Evolutionary conservation across 164 flowering plant genomes (phyloP), one percentile per base, ranked within the genome.

Genomic region (Tetracentron sinense): DNA sequence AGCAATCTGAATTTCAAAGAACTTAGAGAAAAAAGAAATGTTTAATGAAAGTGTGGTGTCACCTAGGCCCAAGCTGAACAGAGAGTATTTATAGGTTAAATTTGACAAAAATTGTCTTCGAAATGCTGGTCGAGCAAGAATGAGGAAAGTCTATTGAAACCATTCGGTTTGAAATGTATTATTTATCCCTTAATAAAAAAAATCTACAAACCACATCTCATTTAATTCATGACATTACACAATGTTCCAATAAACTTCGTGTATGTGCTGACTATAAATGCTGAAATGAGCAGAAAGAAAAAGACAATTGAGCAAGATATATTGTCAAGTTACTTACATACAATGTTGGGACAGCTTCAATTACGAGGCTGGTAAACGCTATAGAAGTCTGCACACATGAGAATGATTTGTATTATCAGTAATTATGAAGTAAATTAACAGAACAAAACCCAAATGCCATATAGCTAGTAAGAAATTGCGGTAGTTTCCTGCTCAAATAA

Each of bases 301-400:
- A n/a, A 56, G 22, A 65, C 27, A 27, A 5, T 17, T 51, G 28
- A 67, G 42, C 48, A 68, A 56, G 21, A 20, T 6, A 15, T 7
- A 53, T 0, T 7, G 2, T 53, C 30, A 26, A 26, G 15, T 14
- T 27, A 75, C 92, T 90, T 74, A 90, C 97, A 77, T 38, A 62
- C 35, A 90, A 65, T 42, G 97, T 82, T 29, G 97, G 97, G 26
- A 90, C 78, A 46, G 94, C 88, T 35, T 86, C 87, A 52, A 81
- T 58, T 12, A 90, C 90, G 54, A 90, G 77, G 75, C 88, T 79
- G 4, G 84, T 72, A 66, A 90, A 83, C 5, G 94, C 94, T 60
- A 82, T 72, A 31, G 89, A 79, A 60, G 94, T 83, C 97, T 90
- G 87, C 87, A 82, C 17, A 25, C 26, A 75, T 22, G 25, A 44